Conservation (phyloP, 371 early-diverging fungal genomes). For the Zychaea mexicana region DNA sequence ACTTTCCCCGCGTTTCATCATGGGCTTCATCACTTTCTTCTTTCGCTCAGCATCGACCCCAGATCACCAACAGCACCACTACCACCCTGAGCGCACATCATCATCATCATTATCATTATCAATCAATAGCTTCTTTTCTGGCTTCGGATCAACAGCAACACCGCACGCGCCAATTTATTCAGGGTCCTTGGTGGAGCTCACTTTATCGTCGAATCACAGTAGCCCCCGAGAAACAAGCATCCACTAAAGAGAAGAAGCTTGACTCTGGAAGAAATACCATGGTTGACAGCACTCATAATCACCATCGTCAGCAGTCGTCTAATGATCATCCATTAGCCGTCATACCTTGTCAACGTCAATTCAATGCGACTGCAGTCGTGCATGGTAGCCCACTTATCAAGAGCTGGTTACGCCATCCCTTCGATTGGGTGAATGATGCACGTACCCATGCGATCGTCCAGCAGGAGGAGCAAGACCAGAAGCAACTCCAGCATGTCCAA, state of each 20-base stretch:
- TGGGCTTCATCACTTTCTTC: constrained; percentile 2
- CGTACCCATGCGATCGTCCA: background rate
- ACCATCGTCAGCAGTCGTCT: background rate
- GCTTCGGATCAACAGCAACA: background rate
- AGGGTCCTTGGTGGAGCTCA: constrained; percentile 1
- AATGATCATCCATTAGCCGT: no score
- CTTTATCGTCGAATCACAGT: background rate
- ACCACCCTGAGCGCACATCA: no score
- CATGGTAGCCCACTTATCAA: background rate
- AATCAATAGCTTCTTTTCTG: background rate
- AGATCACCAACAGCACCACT: background rate
- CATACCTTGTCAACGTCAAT: background rate
- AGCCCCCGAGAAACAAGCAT: background rate
- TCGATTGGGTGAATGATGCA: background rate
- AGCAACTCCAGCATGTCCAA: no score
- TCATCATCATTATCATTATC: no score
- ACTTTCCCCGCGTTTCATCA: background rate
- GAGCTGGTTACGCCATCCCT: background rate
- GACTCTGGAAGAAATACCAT: background rate
- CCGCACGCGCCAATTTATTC: background rate
- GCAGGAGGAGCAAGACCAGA: no score
- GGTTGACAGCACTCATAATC: background rate
- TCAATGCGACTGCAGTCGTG: background rate
- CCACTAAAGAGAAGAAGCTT: background rate
- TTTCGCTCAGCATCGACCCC: background rate